Evolutionary conservation across 1,284 basidiomycete genomes (phyloP).

Genomic region (Abortiporus biennis): DNA sequence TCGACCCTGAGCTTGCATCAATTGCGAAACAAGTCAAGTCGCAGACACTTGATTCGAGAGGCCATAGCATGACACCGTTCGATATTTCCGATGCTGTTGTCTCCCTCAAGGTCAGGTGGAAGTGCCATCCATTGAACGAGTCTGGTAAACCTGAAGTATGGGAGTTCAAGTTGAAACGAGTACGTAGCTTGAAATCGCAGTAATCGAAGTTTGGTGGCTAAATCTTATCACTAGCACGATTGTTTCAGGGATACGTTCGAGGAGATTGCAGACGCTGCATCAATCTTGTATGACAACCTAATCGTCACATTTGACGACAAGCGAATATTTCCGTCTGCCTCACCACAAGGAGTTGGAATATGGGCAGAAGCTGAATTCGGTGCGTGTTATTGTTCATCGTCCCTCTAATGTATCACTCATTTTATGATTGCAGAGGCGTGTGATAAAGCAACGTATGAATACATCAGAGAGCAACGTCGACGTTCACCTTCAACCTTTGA

Average conservation of each 20-base stretch:
- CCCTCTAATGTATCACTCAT: too few species aligned
- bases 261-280: constrained; percentile 52
- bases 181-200: too few species aligned
- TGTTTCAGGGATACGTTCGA: constrained; percentile 57
- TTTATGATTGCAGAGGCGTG: constrained; percentile 47
- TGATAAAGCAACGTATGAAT: constrained; percentile 53
- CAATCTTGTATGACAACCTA: constrained; percentile 41
- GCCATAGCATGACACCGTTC: constrained; percentile 10
- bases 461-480: constrained; percentile 40
- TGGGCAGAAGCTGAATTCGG: constrained; percentile 63
- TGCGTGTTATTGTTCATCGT: constrained; percentile 28
- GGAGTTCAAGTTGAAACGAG: constrained; percentile 52
- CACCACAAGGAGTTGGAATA: constrained; percentile 56
- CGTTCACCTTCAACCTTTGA: constrained; percentile 19
- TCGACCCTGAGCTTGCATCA: constrained; percentile 55
- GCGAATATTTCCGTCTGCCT: constrained; percentile 60
- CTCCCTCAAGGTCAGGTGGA: constrained; percentile 50
- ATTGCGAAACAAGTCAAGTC: constrained; percentile 37
- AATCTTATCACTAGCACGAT: constrained; percentile 41
- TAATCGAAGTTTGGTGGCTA: too few species aligned
- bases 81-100: constrained; percentile 36
- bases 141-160: constrained; percentile 34
- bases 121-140: constrained; percentile 50
- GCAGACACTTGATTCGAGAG: constrained; percentile 17
- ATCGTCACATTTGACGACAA: constrained; percentile 53